Evolutionary conservation across 2,329 filamentous ascomycete species (phyloP), one percentile per base, ranked within the genome.

Genomic region (Colletotrichum lini): DNA sequence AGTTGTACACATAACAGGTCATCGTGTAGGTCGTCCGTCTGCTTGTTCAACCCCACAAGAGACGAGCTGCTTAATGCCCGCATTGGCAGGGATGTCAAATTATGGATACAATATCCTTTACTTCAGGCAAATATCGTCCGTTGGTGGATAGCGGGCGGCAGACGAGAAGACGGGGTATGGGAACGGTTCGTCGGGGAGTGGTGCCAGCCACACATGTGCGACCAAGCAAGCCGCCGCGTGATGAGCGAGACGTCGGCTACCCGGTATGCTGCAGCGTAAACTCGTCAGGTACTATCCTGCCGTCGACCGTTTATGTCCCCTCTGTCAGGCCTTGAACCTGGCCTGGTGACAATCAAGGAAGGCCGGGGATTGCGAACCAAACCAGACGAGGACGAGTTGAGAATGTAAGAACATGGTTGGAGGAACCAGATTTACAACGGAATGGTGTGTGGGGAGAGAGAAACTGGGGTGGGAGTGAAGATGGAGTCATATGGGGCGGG

Each of bases 111-210:
- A 47, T 35, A 21, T 30, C 26, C 13, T 64, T 65, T 35, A 59
- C 40, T 65, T 70, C 50, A 70, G 69, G 69, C 59, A 68, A 56
- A 44, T 65, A 16, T 50, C 40, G 16, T 47, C 58, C 35, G 23
- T 58, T 49, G 47, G 59, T 54, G 65, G 69, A 53, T 72, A 56
- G 59, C 69, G 69, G 65, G 66, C 59, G 69, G 69, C 47, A 72
- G 65, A 72, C 45, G 18, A 38, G 54, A 72, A 59, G 65, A 65
- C 49, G 59, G 69, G 69, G 59, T 65, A 60, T 21, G 42, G 47
- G 65, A 30, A 40, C 50, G 58, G 58, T 50, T 72, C 65, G 45
- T 53, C 56, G 52, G 63, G 30, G 56, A 56, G 54, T 45, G 50
- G 44, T 52, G 64, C 52, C 64, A 70, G 63, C 49, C 21, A 69